Evolutionary conservation across 1,139 yeast genomes (phyloP).

Genomic region (Candida tropicalis): DNA sequence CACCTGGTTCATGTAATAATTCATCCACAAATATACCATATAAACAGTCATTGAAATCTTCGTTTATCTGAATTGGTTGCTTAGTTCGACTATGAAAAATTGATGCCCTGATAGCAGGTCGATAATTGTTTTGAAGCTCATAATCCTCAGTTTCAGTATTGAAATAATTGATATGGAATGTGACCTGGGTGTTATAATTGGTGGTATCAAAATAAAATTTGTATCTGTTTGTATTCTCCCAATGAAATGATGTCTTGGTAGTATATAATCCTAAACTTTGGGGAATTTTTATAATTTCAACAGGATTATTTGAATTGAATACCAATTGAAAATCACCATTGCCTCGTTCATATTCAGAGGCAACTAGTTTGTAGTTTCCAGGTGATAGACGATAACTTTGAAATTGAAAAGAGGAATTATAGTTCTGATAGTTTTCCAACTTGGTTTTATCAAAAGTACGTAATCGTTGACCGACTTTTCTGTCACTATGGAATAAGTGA

Average conservation of each 20-base stretch:
- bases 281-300: constrained; percentile 21
- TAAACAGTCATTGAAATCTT: constrained; percentile 43
- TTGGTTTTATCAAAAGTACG: constrained; percentile 33
- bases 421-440: constrained; percentile 31
- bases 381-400: constrained; percentile 28
- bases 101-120: constrained; percentile 48
- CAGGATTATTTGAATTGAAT: constrained; percentile 16
- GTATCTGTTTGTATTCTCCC: constrained; percentile 43
- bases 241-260: constrained; percentile 25
- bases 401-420: constrained; percentile 24
- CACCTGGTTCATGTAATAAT: constrained; percentile 25
- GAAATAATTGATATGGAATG: constrained; percentile 29
- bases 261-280: constrained; percentile 40
- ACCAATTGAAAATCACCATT: constrained; percentile 17
- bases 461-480: constrained; percentile 19
- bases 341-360: constrained; percentile 31
- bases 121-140: constrained; percentile 29
- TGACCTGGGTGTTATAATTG: constrained; percentile 24
- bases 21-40: constrained; percentile 49
- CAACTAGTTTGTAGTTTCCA: constrained; percentile 37
- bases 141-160: constrained; percentile 21
- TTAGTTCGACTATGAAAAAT: constrained; percentile 35
- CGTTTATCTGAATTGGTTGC: constrained; percentile 35
- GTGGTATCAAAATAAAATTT: constrained; percentile 30
- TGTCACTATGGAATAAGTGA: constrained; percentile 44